Conservation (phyloP, 2,329 filamentous ascomycete genomes). For the Epichloe scottii region DNA sequence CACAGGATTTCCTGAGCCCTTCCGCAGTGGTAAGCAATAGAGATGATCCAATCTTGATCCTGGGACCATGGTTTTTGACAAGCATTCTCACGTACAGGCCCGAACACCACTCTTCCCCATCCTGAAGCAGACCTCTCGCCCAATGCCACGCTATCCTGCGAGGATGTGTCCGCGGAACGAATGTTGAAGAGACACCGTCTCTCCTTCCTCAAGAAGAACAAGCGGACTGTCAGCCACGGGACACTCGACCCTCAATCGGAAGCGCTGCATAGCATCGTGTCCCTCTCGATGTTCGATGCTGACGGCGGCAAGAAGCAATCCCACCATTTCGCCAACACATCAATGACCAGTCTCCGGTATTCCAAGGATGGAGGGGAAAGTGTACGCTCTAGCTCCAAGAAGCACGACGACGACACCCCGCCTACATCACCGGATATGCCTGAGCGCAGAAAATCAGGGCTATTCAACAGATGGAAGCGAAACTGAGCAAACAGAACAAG, state of each 20-base stretch:
- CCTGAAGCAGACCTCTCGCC: conserved; percentile 47
- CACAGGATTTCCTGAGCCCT: conserved; percentile 40
- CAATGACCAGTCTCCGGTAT: conserved; percentile 17
- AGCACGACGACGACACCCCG: conserved; percentile 21
- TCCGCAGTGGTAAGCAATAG: conserved; percentile 29
- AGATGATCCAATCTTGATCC: too few relatives aligned
- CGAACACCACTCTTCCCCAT: conserved; percentile 50
- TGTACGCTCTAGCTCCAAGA: conserved; percentile 13
- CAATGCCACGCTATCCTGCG: conserved; percentile 42
- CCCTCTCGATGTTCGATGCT: conserved; percentile 18
- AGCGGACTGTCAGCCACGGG: conserved; percentile 34
- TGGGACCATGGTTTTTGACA: not conserved
- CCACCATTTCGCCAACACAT: conserved; percentile 13
- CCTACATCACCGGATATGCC: conserved; percentile 23
- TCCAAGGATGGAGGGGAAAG: conserved; percentile 30
- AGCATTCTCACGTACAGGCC: conserved; percentile 17
- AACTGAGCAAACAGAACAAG: not conserved
- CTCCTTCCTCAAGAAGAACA: conserved; percentile 33
- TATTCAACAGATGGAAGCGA: conserved; percentile 8
- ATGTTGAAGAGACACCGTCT: conserved; percentile 31
- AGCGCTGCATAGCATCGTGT: conserved; percentile 20
- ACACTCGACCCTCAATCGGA: conserved; percentile 26
- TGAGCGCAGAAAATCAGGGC: conserved; percentile 15
- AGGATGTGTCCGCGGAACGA: conserved; percentile 34
- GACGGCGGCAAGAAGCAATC: conserved; percentile 12